Base-by-base conservation (phyloP, 805 yeast genomes). In the Lachancea mirantina region DNA sequence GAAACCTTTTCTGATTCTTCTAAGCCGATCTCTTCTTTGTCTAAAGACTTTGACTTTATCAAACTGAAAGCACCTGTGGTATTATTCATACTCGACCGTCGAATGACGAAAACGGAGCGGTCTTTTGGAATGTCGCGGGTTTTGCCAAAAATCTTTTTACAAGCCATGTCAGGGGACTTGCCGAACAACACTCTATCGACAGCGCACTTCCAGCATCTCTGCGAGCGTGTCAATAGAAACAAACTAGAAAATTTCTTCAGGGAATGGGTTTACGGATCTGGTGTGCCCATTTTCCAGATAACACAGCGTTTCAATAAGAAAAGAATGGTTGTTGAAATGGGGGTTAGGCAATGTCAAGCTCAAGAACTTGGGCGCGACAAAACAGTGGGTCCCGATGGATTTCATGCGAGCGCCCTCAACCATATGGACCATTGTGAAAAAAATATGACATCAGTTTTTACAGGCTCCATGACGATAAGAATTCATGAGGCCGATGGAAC, bases 401-500 rank as follows among this genome's bases (percentile, higher is more conserved):
- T 54, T 30, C 43, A 46, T 25, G 37, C 45, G 1, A 53, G 57
- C 35, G 53, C 59, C 1, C 32, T 51, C 39, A 39, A 43, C 23
- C 42, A 47, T 14, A 20, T 55, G 19, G 42, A 49, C 14, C 39
- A 45, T 17, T 50, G 46, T 5, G 30, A 42, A 4, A 38, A 42
- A 14, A 43, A 43, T 18, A 28, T 42, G 14, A 47, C 55, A 2
- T 47, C 56, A 0, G 70, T 78, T 2, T 84, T 88, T 50, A 72
- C 84, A 0, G 99, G 99, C 0, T 96, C 97, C 0, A 84, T 92
- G 83, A 92, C 99, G 0, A 84, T 92, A 22, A 67, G 98, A 49
- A 88, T 92, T 22, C 98, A 92, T 53, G 99, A 92, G 51, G 94
- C 96, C 0, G 97, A 92, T 57, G 98, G 98, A 6, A 85, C 97